Conservation (phyloP, 306 rosid species). For the Aeschynomene evenia region DNA sequence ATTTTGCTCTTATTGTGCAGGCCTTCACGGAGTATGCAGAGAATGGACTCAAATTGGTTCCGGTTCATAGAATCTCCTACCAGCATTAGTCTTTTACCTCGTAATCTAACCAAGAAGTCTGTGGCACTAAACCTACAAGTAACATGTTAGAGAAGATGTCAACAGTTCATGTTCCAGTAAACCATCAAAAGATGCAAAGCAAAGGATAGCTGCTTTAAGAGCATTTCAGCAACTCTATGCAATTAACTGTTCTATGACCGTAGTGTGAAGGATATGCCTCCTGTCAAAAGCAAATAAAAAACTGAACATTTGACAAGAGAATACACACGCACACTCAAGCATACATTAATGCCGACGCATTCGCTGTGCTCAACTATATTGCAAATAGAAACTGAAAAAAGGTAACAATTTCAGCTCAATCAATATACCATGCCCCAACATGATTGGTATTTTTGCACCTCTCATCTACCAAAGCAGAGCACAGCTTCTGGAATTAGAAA, state of each 20-base stretch:
- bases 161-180: conserved; percentile 21
- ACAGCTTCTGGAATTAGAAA: conserved; percentile 1
- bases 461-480: conserved; percentile 15
- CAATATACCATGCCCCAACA: not conserved
- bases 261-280: not conserved
- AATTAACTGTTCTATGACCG: conserved; percentile 10
- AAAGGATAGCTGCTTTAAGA: conserved; percentile 18
- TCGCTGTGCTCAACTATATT: not conserved
- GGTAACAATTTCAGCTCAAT: conserved; percentile 2
- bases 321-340: too few species aligned
- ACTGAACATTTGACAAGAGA: not conserved
- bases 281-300: conserved; percentile 11
- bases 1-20: conserved; percentile 77
- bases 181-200: conserved; percentile 12
- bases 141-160: conserved; percentile 31
- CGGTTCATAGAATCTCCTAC: conserved; percentile 96
- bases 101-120: conserved; percentile 76
- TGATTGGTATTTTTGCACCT: not conserved
- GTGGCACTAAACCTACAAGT: conserved; percentile 82
- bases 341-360: too few species aligned
- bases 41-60: conserved; percentile 91
- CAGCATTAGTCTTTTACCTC: conserved; percentile 79
- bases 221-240: conserved; percentile 1
- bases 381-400: not conserved
- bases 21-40: conserved; percentile 80